Evolutionary conservation across 495 filamentous ascomycete genomes (phyloP), one percentile per base, ranked within the genome.

Genomic region (Penicillium psychrofluorescens): DNA sequence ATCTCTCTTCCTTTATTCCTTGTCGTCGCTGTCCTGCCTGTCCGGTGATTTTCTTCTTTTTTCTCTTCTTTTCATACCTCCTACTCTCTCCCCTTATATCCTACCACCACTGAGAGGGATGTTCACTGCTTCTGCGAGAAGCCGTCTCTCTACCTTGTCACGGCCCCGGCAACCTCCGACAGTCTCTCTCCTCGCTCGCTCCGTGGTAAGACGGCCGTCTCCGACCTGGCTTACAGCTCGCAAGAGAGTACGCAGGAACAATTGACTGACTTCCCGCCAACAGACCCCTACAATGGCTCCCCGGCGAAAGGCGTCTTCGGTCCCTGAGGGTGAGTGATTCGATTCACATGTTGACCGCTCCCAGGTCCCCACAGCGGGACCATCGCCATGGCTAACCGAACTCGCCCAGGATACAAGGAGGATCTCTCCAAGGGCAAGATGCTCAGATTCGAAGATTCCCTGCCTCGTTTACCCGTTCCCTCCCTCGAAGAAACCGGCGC

Each of bases 361-460:
- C 22, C 11, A 43, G 10, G 39, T 41, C 39, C 34, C 39, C 39
- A 41, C 39, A 22, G 10, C 9, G 7, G 46, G 22, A 22, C 22
- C 22, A 2, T 22, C 22, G 22, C 6, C 22, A 22, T 22, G 22
- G 22, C 32, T 43, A 10, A 38, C 45, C 32, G 12, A 40, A 40
- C 27, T n/a, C 28, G 34, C 27, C 6, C 51, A 92, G 92, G 88
- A 44, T 97, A 97, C 74, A 83, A 75, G 55, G 94, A 97, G 69
- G 90, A 99, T 66, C 75, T 76, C 58, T 84, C 84, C 51, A 95
- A 94, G 66, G 89, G 90, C 49, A 77, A 82, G 13, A 95, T 95
- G 87, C 83, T 97, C 49, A 84, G 94, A 36, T 99, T 92, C 67
- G 89, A 99, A 68, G 88, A 97, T 32, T 96, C 90, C 16, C 81